Base-by-base conservation (phyloP, 2,329 filamentous ascomycete genomes). In the Berkeleyomyces basicola region DNA sequence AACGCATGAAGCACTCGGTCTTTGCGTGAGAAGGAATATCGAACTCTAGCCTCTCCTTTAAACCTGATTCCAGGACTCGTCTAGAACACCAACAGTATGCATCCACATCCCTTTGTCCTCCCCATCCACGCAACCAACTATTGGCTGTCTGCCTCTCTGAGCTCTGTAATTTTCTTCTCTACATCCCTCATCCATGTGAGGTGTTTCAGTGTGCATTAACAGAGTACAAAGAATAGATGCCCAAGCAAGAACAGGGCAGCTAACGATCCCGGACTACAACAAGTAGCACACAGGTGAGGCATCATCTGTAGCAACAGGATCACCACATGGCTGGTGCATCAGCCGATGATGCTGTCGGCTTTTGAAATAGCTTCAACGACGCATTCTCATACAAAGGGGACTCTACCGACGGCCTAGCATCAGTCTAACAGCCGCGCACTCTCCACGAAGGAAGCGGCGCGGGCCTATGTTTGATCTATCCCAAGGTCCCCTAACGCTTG, bases 161-260 rank as follows among this genome's bases (percentile, higher is more conserved):
- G 7, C n/a, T 47, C 44, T 47, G 3, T 47, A n/a, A 7, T 23
- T 47, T 23, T 23, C n/a, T 23, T 33, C 10, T n/a, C 49, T 53
- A 5, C 49, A 53, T 53, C 31, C 49, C 49, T 53, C 33, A 33
- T 53, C 49, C 49, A 53, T 53, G 31, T 53, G 49, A 9, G 6
- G n/a, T 53, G 49, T 53, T 53, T 53, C 49, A 53, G 49, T 53
- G 33, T 53, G 49, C 49, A 53, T 53, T 53, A 53, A 53, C 49
- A 53, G 37, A 53, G 49, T 33, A 53, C 4, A 36, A 53, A 53
- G 49, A 53, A 53, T 37, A 53, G 49, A 53, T 53, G 49, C 49
- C 49, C 49, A 53, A 47, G 43, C n/a, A 23, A 44, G 58, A 44
- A 59, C 40, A 59, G 58, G 40, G 16, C 39, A 59, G 31, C 58